phyloP scores from a whole-genome alignment of 768 basidiomycete genomes.

The Daedaleopsis nitida region DNA sequence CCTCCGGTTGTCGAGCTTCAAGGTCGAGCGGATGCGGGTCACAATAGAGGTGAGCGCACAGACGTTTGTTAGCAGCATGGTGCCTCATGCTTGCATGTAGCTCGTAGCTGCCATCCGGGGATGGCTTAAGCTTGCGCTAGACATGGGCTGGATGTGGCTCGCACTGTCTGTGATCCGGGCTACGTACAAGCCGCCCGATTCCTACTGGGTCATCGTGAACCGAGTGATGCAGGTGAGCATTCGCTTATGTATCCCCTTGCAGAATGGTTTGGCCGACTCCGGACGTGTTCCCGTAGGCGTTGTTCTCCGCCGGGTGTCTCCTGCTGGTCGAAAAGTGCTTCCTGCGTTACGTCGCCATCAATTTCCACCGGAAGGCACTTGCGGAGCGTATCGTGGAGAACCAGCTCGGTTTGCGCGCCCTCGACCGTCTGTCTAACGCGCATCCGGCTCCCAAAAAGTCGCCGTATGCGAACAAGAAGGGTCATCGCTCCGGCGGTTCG shows the following conservation, averaged over 20 bases:
- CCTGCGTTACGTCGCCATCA: conserved; percentile 77
- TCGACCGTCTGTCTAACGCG: conserved; percentile 73
- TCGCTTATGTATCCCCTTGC: background rate
- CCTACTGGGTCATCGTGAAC: conserved; percentile 70
- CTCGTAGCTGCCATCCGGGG: conserved; percentile 66
- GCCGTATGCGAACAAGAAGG: conserved; percentile 40
- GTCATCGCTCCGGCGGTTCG: conserved; percentile 38
- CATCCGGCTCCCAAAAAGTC: conserved; percentile 47
- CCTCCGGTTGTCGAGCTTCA: conserved; percentile 56
- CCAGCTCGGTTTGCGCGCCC: conserved; percentile 63
- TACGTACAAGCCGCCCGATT: conserved; percentile 58
- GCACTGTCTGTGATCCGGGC: conserved; percentile 62
- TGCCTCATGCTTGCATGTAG: conserved; percentile 33
- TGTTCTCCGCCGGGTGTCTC: conserved; percentile 47
- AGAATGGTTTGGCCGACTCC: no score
- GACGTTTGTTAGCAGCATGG: background rate
- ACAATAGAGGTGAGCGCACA: conserved; percentile 60
- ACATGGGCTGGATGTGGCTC: conserved; percentile 75
- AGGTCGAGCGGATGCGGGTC: conserved; percentile 65
- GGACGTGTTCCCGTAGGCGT: conserved; percentile 33
- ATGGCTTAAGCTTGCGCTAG: conserved; percentile 72
- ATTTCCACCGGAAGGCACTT: conserved; percentile 76
- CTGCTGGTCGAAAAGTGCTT: conserved; percentile 60
- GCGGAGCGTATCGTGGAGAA: conserved; percentile 76
- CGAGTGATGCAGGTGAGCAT: conserved; percentile 64